Evolutionary conservation across 176 grass and related monocot genomes (phyloP).

Genomic region (Microstegium vimineum): DNA sequence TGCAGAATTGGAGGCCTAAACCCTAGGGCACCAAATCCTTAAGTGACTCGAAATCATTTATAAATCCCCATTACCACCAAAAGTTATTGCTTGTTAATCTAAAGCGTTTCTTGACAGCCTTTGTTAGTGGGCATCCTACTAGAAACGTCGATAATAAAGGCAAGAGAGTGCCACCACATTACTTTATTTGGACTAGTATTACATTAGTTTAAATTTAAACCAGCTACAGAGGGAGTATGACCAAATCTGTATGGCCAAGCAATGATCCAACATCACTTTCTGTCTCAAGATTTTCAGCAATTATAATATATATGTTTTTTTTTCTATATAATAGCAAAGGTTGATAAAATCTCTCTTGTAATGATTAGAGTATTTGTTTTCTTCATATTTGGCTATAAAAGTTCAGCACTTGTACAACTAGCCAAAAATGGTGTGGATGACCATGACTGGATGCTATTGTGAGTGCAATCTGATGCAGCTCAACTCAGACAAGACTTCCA

Average conservation of each 20-base stretch:
- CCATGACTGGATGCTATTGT: neutral
- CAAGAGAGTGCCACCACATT: neutral
- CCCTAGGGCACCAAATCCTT: conserved; percentile 6
- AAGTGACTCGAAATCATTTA: conserved; percentile 32
- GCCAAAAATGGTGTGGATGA: neutral
- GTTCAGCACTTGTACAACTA: neutral
- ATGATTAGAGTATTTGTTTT: conserved; percentile 14
- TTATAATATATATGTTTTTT: neutral
- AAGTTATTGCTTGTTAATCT: conserved; percentile 19
- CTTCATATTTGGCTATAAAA: neutral
- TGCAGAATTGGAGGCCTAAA: conserved; percentile 13
- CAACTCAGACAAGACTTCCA: neutral
- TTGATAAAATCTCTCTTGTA: neutral
- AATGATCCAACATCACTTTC: conserved; percentile 28
- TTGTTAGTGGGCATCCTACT: conserved; percentile 44
- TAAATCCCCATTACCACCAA: conserved; percentile 11
- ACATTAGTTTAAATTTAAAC: conserved; percentile 21
- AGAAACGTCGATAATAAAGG: neutral
- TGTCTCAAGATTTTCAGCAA: neutral
- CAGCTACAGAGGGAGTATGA: neutral
- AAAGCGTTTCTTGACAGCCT: conserved; percentile 6
- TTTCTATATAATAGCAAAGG: neutral
- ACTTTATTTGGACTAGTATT: neutral
- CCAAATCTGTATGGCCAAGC: conserved; percentile 6
- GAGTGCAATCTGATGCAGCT: conserved; percentile 13